Percentiles rank a stretch among this genome's conserved stretches.
Conservation (phyloP, 768 basidiomycete genomes). For the Termitomyces sp. region DNA sequence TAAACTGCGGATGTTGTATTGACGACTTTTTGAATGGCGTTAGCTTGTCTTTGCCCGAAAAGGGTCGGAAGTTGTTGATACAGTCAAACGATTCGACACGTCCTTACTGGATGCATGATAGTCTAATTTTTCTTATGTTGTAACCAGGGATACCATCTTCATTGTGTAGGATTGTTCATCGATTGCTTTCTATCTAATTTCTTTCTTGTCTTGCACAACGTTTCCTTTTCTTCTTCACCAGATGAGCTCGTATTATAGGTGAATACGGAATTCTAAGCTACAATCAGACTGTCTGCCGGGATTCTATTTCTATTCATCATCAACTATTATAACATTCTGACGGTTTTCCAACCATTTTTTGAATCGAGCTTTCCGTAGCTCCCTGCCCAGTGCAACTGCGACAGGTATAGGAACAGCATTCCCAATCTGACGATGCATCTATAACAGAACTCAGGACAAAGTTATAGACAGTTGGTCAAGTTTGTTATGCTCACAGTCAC, state of each 20-base stretch:
- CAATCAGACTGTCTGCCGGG: not conserved
- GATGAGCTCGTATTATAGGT: not conserved
- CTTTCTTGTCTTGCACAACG: not conserved
- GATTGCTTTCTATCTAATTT: conserved; percentile 2
- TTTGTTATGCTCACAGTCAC: conserved; percentile 45
- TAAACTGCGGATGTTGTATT: not conserved
- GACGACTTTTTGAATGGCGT: not conserved
- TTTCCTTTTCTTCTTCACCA: not conserved
- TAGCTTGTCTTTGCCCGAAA: conserved; percentile 84
- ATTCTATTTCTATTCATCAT: conserved; percentile 13
- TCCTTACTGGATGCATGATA: conserved; percentile 18
- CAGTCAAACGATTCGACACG: conserved; percentile 63
- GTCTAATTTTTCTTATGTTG: conserved; percentile 1
- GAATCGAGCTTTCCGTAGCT: conserved; percentile 48
- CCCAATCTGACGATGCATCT: conserved; percentile 82
- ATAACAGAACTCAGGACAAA: conserved; percentile 2
- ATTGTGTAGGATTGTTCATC: conserved; percentile 8
- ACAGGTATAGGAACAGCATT: conserved; percentile 75
- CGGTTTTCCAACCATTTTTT: conserved; percentile 42
- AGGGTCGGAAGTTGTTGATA: conserved; percentile 73
- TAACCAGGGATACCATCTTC: conserved; percentile 10
- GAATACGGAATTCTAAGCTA: not conserved
- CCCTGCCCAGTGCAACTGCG: conserved; percentile 56
- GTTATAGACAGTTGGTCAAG: not conserved
- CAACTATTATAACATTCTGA: conserved; percentile 31